A percentile compares a stretch with the other conserved stretches of the same genome.
Evolutionary conservation across 2,329 filamentous ascomycete species (phyloP).

Genomic region (Tolypocladium sp.): DNA sequence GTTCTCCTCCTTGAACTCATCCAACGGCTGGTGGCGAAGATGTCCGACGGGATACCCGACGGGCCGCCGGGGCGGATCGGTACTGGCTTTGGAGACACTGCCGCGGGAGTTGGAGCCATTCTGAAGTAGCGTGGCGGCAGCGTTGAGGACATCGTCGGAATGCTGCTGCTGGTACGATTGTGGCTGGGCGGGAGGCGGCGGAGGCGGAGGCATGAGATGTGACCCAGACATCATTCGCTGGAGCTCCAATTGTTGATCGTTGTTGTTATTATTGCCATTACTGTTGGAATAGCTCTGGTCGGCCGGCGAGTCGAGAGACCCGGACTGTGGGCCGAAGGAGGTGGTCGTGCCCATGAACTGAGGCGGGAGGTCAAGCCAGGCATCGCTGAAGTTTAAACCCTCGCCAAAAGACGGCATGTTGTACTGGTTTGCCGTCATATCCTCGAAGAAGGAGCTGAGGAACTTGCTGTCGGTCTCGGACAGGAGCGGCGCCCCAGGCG

Average conservation of each 20-base stretch:
- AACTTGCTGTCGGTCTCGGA: constrained; percentile 51
- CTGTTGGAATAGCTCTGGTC: constrained; percentile 7
- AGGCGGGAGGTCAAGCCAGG: constrained; percentile 52
- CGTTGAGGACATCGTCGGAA: constrained; percentile 46
- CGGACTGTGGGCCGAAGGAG: constrained; percentile 47
- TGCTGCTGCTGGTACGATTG: constrained; percentile 15
- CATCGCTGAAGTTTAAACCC: constrained; percentile 38
- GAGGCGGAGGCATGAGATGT: constrained; percentile 25
- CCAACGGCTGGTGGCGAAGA: constrained; percentile 31
- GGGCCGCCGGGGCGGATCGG: constrained; percentile 15
- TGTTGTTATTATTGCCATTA: neutral
- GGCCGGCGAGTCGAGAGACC: constrained; percentile 9
- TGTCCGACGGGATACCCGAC: constrained; percentile 28
- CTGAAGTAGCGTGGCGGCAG: constrained; percentile 43
- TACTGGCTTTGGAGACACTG: constrained; percentile 14
- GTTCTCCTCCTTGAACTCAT: constrained; percentile 31
- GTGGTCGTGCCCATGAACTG: constrained; percentile 57
- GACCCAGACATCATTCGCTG: constrained; percentile 12
- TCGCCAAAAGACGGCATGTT: constrained; percentile 41
- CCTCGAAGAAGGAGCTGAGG: constrained; percentile 49
- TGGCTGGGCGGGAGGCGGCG: constrained; percentile 14
- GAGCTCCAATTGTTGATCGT: constrained; percentile 7
- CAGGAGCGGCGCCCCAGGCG: constrained; percentile 56
- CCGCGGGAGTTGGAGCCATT: constrained; percentile 23
- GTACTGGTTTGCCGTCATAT: constrained; percentile 41